Evolutionary conservation across 768 basidiomycete species (phyloP).

Genomic region (Infundibulicybe gibba): DNA sequence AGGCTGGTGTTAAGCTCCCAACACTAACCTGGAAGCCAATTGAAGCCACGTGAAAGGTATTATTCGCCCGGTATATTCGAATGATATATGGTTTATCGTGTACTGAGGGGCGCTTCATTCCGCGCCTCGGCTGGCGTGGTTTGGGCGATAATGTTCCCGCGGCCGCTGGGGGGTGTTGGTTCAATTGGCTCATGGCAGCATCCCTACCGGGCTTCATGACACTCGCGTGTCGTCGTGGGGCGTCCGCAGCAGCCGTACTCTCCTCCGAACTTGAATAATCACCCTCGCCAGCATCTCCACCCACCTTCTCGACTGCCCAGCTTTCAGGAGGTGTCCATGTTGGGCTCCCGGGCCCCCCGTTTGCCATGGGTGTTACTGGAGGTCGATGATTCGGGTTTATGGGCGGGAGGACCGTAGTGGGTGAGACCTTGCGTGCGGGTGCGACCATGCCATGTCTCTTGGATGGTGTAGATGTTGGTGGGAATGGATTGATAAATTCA

Average conservation of each 20-base stretch:
- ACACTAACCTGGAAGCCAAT: constrained; percentile 67
- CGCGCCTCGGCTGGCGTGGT: constrained; percentile 5
- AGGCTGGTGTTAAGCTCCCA: constrained; percentile 53
- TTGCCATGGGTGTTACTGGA: constrained; percentile 1
- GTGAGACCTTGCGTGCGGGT: constrained; percentile 42
- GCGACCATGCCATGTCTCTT: constrained; percentile 20
- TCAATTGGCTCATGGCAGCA: neutral
- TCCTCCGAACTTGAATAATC: constrained; percentile 28
- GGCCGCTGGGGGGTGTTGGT: constrained; percentile 1
- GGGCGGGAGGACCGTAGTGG: constrained; percentile 34
- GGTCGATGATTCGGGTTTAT: constrained; percentile 5
- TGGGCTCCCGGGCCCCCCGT: constrained; percentile 7
- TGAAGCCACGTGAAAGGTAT: constrained; percentile 65
- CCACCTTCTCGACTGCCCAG: constrained; percentile 64
- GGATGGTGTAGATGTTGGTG: constrained; percentile 21
- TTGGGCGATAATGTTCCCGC: neutral
- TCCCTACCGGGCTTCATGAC: too few relatives aligned
- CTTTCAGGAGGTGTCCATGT: constrained; percentile 73
- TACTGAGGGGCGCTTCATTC: constrained; percentile 2
- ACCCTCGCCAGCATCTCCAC: constrained; percentile 28
- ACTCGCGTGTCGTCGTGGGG: too few relatives aligned
- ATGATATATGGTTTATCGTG: constrained; percentile 44
- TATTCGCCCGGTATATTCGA: constrained; percentile 75
- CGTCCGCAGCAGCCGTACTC: constrained; percentile 5
- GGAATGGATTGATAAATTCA: constrained; percentile 41